Evolutionary conservation across 2,329 filamentous ascomycete species (phyloP).

Genomic region (Knufia petricola): DNA sequence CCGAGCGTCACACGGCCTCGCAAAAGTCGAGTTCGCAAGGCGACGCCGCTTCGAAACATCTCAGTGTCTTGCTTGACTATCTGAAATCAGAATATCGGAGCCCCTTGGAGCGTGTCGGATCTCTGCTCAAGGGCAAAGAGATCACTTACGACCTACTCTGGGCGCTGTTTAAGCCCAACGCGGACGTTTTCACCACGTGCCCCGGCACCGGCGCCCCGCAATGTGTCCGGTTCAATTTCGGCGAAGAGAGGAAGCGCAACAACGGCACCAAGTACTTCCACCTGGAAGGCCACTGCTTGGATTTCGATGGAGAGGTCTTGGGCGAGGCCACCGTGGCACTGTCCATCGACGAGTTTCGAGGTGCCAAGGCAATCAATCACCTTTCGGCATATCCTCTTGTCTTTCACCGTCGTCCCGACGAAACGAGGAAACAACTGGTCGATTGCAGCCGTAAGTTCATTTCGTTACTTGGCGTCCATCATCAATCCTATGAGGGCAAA

Average conservation of each 20-base stretch:
- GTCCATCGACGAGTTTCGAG: conserved; percentile 23
- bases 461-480: conserved; percentile 23
- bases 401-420: conserved; percentile 21
- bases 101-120: conserved; percentile 19
- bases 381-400: conserved; percentile 27
- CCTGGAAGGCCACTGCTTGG: conserved; percentile 24
- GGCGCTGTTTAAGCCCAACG: conserved; percentile 30
- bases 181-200: conserved; percentile 23
- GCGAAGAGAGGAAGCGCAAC: conserved; percentile 20
- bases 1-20: conserved; percentile 9
- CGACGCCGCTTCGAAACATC: conserved; percentile 10
- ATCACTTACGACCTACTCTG: conserved; percentile 31
- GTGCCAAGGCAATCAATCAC: conserved; percentile 25
- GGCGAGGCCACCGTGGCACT: conserved; percentile 23
- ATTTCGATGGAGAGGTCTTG: conserved; percentile 26
- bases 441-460: conserved; percentile 25
- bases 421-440: conserved; percentile 22
- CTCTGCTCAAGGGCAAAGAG: conserved; percentile 24
- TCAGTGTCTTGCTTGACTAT: conserved; percentile 24
- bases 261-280: conserved; percentile 21
- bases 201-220: conserved; percentile 8
- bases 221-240: conserved; percentile 20
- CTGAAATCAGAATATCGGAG: conserved; percentile 22
- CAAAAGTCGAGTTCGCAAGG: not conserved
- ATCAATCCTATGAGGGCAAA: conserved; percentile 26